phyloP scores from a whole-genome alignment of 2,329 filamentous ascomycete species.

The Xylaria sp. region DNA sequence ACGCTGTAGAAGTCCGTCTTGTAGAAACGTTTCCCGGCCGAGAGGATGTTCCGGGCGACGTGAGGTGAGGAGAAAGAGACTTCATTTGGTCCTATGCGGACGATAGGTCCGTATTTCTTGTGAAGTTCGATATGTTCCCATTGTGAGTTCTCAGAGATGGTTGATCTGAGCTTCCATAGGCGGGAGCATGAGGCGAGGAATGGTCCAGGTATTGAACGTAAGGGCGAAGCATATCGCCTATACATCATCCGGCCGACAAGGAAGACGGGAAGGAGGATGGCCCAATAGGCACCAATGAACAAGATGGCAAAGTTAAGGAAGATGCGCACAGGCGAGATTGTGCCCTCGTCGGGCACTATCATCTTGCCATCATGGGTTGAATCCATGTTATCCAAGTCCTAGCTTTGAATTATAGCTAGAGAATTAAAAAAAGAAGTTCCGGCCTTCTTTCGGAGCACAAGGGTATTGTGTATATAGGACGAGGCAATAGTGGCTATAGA shows the following conservation, averaged over 20 bases:
- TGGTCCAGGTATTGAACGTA: constrained; percentile 47
- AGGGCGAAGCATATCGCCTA: constrained; percentile 50
- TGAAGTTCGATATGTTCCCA: constrained; percentile 58
- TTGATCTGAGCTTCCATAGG: constrained; percentile 56
- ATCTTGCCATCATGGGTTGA: constrained; percentile 27
- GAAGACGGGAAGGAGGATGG: constrained; percentile 46
- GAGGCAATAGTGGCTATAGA: constrained; percentile 30
- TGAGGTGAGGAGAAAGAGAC: constrained; percentile 59
- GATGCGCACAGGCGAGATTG: constrained; percentile 45
- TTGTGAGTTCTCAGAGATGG: constrained; percentile 54
- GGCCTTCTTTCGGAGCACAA: constrained; percentile 17
- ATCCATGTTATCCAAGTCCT: constrained; percentile 29
- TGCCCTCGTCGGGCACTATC: constrained; percentile 42
- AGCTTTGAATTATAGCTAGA: background rate
- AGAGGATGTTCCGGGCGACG: constrained; percentile 57
- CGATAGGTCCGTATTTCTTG: constrained; percentile 58
- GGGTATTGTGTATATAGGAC: constrained; percentile 6
- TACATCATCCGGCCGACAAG: constrained; percentile 47
- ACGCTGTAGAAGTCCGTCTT: constrained; percentile 65
- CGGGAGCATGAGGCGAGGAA: constrained; percentile 49
- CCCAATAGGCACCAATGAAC: constrained; percentile 49
- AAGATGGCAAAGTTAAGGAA: constrained; percentile 48
- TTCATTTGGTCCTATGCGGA: constrained; percentile 61
- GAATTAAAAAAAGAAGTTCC: constrained; percentile 4
- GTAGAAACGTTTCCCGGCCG: constrained; percentile 62